Evolutionary conservation across 2,329 filamentous ascomycete genomes (phyloP), one percentile per base, ranked within the genome.

Genomic region (Colletotrichum simmondsii): DNA sequence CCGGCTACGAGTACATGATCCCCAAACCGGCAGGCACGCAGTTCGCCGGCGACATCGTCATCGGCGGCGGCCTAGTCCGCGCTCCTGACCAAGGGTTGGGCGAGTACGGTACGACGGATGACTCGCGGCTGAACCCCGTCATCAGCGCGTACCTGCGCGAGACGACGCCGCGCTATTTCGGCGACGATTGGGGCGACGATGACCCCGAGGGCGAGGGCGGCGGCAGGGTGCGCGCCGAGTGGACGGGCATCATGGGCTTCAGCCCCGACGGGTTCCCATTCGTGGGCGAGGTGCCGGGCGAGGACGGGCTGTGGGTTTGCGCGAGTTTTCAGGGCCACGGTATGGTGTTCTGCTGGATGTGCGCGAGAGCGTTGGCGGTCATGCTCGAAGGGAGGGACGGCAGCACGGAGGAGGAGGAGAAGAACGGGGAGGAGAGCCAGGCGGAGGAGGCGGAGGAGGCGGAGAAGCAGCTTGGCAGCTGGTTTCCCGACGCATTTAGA

Each of bases 1-100:
- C 83, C 28, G 90, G 91, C 0, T 93, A 91, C 77, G 92, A 93
- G 73, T 94, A 93, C 79, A 90, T 93, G 85, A 88, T 93, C 10
- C 85, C 88, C 2, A 85, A 89, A 1, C 87, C 87, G 0, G 79
- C 83, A n/a, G 85, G 85, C 0, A 83, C 85, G 3, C 75, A 74
- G 22, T 80, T 82, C 26, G 81, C 79, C 3, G 86, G 88, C 30
- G 87, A 89, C 68, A 87, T 93, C 32, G 81, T 93, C 35, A 91
- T 93, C 16, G 91, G 92, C 0, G 91, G 92, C 19, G 91, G 88
- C 0, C 78, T 90, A 6, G 82, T 79, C 0, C 82, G 82, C 58
- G 81, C 85, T 2, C 78, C 81, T 0, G 75, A 82, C 0, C 81
- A 80, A 0, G 89, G 88, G 0, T 75, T 86, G 16, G 77, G 76